Conservation (phyloP, 495 filamentous ascomycete genomes). For the Talaromyces trachyspermus region DNA sequence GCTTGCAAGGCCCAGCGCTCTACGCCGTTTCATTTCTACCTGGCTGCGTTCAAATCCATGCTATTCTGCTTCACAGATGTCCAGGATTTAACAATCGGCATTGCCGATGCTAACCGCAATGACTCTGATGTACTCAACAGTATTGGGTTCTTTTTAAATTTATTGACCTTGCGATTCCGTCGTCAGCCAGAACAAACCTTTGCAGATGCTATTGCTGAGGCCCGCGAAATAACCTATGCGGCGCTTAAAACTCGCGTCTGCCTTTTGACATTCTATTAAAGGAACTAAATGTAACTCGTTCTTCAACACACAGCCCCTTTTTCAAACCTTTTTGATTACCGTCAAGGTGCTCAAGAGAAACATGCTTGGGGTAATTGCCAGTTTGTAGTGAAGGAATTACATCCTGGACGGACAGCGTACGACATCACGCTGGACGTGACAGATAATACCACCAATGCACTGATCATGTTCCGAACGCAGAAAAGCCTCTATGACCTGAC, state of each 20-base stretch:
- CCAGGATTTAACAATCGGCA: conserved; percentile 34
- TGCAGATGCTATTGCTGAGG: conserved; percentile 9
- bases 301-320: conserved; percentile 22
- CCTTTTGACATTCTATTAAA: conserved; percentile 41
- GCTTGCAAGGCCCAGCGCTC: conserved; percentile 15
- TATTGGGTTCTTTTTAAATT: conserved; percentile 41
- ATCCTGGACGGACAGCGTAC: conserved; percentile 15
- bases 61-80: conserved; percentile 17
- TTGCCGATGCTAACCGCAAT: conserved; percentile 27
- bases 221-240: conserved; percentile 13
- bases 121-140: conserved; percentile 11
- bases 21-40: conserved; percentile 39
- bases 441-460: conserved; percentile 3
- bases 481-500: conserved; percentile 18
- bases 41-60: conserved; percentile 28
- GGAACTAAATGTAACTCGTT: conserved; percentile 25
- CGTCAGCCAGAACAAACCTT: conserved; percentile 10
- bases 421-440: conserved; percentile 22
- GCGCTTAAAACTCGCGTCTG: conserved; percentile 27
- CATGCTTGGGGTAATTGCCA: conserved; percentile 17
- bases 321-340: conserved; percentile 42
- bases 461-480: conserved; percentile 10
- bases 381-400: conserved; percentile 12
- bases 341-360: conserved; percentile 13
- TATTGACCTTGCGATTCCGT: conserved; percentile 37